phyloP scores from a whole-genome alignment of 371 early-diverging fungal genomes.

The Chytridium lagenaria region DNA sequence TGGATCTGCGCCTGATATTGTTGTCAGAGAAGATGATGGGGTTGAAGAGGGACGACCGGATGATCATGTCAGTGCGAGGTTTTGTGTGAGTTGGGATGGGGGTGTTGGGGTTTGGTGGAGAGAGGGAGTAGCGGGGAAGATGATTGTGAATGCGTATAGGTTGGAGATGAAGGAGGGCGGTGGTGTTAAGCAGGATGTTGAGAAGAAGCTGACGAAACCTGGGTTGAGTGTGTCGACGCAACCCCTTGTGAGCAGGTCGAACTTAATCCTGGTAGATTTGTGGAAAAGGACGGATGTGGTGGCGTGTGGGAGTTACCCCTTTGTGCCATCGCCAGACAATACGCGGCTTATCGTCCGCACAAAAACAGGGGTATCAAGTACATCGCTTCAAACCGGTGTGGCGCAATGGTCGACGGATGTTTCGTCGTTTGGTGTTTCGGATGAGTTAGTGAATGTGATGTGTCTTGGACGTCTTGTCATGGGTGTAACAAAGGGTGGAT shows the following conservation, averaged over 20 bases:
- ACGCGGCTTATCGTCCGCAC: too few relatives aligned
- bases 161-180: too few relatives aligned
- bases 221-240: background rate
- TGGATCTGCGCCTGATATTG: background rate
- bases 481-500: background rate
- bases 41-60: slow-evolving; percentile 2
- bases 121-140: background rate
- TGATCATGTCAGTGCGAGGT: background rate
- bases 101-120: slow-evolving; percentile 2
- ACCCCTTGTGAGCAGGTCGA: background rate
- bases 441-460: too few relatives aligned
- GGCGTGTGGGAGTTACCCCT: background rate
- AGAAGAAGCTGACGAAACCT: background rate
- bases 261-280: background rate
- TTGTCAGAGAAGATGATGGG: background rate
- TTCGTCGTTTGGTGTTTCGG: too few relatives aligned
- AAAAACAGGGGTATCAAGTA: too few relatives aligned
- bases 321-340: background rate
- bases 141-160: slow-evolving; percentile 5
- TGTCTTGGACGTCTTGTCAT: background rate
- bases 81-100: background rate
- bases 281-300: background rate
- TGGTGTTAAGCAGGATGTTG: background rate
- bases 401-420: too few relatives aligned
- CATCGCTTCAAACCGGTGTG: too few relatives aligned